Percentiles rank a stretch among this genome's conserved stretches.
These are phyloP conservation scores for Phytophthora pisi DNA, from an alignment of 352 stramenopile genomes.

Conservation along the genomic window DNA sequence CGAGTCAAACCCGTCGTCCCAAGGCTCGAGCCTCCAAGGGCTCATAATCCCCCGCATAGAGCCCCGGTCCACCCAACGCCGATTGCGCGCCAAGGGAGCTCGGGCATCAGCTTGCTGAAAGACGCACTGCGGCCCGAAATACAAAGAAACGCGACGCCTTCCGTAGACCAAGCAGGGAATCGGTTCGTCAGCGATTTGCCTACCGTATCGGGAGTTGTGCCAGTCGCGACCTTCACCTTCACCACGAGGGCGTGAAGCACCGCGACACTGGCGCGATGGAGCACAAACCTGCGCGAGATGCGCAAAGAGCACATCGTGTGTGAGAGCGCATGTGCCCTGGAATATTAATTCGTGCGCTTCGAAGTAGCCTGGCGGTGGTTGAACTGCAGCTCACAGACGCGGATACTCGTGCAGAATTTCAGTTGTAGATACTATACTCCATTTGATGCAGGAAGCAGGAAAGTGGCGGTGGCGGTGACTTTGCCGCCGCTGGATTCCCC, in stretches of 20 bases:
- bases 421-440: neutral
- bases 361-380: constrained; percentile 5
- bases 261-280: neutral
- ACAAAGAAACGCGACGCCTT: constrained; percentile 1
- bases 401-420: neutral
- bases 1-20: constrained; percentile 3
- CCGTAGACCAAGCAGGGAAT: constrained; percentile 5
- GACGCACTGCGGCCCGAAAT: neutral
- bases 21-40: neutral
- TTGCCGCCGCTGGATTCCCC: constrained; percentile 4
- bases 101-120: neutral
- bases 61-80: constrained; percentile 7
- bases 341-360: too few species aligned
- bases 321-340: neutral
- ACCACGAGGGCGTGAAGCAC: neutral
- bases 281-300: neutral
- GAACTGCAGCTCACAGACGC: constrained; percentile 8
- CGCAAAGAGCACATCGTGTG: neutral
- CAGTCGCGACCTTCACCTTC: constrained; percentile 15
- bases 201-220: constrained; percentile 16
- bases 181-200: constrained; percentile 29
- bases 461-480: neutral
- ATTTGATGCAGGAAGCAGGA: constrained; percentile 8
- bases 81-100: constrained; percentile 16
- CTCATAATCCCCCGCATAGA: constrained; percentile 27